Evolutionary conservation across 2,329 filamentous ascomycete species (phyloP), one percentile per base, ranked within the genome.

Genomic region (Gremmenia infestans): DNA sequence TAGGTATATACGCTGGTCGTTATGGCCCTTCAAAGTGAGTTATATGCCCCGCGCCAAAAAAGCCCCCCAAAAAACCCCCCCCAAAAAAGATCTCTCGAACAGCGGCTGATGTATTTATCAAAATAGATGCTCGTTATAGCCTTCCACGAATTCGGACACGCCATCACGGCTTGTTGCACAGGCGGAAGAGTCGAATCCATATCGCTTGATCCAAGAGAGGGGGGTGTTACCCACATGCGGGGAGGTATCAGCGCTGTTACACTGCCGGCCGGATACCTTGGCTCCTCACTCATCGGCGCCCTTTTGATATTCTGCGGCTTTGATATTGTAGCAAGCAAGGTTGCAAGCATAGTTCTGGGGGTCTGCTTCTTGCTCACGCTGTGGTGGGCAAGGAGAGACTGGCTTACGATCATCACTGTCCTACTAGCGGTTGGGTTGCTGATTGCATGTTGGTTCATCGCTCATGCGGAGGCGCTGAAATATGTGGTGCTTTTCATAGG

Each of bases 401-500:
- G 87, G 88, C 74, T 92, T 59, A 91, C 88, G 0, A 84, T 91
- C 56, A 60, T 81, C 15, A 92, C 88, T 0, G 75, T 92, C 8
- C 69, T 91, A 7, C 73, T 86, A 5, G 87, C 87, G 0, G 82
- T 91, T 1, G 88, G 85, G 0, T 69, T 92, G 65, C 70, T 92
- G 25, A 75, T 91, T 1, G 88, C 78, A 0, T 89, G 85, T 68
- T 92, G 88, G 88, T 92, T 92, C 71, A 91, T 92, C 66, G 78
- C 80, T 4, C 86, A 91, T 69, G 88, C 86, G 0, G 83, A 90
- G 71, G 81, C 88, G 4, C 72, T 92, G 70, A 77, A 87, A 57
- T 92, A 87, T 67, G 81, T 91, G 51, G 85, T 89, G 74, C 78
- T 92, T 28, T 92, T 92, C 66, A 90, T 92, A 59, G 88, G 88